phyloP scores from a whole-genome alignment of 768 basidiomycete species.

The Macrolepiota albuminosa region DNA sequence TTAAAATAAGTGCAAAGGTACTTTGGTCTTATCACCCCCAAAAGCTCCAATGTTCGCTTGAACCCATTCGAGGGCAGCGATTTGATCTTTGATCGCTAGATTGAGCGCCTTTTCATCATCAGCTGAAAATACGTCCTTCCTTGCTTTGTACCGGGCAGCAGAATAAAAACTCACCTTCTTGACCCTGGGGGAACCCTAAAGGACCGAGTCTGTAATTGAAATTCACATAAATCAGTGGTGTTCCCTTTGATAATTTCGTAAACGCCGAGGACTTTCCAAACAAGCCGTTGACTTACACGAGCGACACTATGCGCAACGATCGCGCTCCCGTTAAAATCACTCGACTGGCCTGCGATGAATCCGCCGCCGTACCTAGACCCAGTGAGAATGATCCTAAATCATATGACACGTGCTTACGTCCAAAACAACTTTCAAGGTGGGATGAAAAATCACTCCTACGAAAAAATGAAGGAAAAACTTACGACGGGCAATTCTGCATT shows the following conservation, averaged over 20 bases:
- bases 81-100: slow-evolving; percentile 35
- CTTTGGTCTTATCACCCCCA: slow-evolving; percentile 47
- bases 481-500: slow-evolving; percentile 35
- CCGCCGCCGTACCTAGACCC: not conserved
- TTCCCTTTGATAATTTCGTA: slow-evolving; percentile 17
- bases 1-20: slow-evolving; percentile 1
- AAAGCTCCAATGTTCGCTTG: slow-evolving; percentile 49
- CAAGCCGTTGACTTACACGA: not conserved
- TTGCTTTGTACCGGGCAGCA: not conserved
- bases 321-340: not conserved
- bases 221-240: slow-evolving; percentile 43
- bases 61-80: slow-evolving; percentile 42
- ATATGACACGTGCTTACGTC: slow-evolving; percentile 24
- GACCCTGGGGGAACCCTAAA: slow-evolving; percentile 42
- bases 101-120: slow-evolving; percentile 28
- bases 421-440: slow-evolving; percentile 28
- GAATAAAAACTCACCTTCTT: slow-evolving; percentile 16
- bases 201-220: slow-evolving; percentile 48
- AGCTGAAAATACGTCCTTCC: slow-evolving; percentile 16
- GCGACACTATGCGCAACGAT: not conserved
- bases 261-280: not conserved
- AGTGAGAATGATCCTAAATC: not conserved
- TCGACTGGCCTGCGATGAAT: not conserved
- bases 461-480: slow-evolving; percentile 7
- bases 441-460: not conserved